Percentiles rank a stretch among this genome's conserved stretches.
phyloP scores from a whole-genome alignment of 768 basidiomycete genomes.

The Holtermanniella nyarrowii region DNA sequence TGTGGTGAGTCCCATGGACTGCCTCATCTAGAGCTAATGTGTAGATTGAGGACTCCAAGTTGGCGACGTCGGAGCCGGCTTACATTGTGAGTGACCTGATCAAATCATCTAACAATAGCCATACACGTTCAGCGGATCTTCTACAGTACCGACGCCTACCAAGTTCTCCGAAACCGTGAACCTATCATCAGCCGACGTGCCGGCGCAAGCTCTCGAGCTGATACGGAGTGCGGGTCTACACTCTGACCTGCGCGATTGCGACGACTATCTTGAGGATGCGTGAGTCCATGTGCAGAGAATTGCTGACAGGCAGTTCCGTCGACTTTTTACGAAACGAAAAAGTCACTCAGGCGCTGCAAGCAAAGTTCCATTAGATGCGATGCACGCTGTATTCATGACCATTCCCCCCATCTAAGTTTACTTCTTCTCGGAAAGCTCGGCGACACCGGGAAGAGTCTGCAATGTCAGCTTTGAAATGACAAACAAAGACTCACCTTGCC shows the following conservation, averaged over 20 bases:
- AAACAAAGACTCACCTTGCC: slow-evolving; percentile 61
- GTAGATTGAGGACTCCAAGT: slow-evolving; percentile 10
- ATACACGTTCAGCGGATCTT: neutral
- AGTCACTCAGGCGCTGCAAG: neutral
- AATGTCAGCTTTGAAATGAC: neutral
- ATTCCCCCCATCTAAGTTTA: slow-evolving; percentile 19
- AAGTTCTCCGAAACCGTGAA: neutral
- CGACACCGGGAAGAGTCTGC: slow-evolving; percentile 80
- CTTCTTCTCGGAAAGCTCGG: slow-evolving; percentile 71
- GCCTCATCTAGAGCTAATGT: neutral
- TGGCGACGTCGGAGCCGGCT: slow-evolving; percentile 8
- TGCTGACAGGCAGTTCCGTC: neutral
- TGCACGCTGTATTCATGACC: neutral
- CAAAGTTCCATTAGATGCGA: too few relatives aligned
- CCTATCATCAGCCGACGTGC: neutral
- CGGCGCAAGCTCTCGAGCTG: neutral
- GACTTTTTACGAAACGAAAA: neutral
- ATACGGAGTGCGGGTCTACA: neutral
- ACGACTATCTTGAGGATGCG: neutral
- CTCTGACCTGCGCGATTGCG: neutral
- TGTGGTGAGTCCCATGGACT: slow-evolving; percentile 10
- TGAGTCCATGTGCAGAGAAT: neutral
- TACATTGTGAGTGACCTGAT: slow-evolving; percentile 9
- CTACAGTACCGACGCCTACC: neutral
- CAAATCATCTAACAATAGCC: neutral